These are phyloP conservation scores for Hevea brasiliensis DNA, from an alignment of 345 rosid genomes.

Conservation along the genomic window DNA sequence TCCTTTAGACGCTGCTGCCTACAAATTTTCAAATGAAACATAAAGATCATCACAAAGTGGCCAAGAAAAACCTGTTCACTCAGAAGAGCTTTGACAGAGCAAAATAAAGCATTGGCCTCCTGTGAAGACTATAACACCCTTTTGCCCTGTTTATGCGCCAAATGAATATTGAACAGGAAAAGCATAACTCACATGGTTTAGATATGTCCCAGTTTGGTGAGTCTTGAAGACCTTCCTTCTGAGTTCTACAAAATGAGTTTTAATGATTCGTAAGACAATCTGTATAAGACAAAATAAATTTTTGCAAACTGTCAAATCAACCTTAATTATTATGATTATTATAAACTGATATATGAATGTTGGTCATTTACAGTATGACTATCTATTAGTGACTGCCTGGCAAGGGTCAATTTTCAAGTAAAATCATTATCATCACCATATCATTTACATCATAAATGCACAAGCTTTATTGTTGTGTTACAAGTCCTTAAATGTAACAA, in stretches of 20 bases:
- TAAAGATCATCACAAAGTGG: conserved; percentile 10
- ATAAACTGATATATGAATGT: background rate
- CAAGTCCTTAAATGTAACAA: no score
- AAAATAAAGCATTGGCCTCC: background rate
- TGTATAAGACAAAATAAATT: conserved; percentile 6
- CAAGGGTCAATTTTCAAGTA: background rate
- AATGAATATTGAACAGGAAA: conserved; percentile 5
- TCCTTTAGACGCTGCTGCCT: conserved; percentile 68
- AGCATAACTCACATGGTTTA: conserved; percentile 53
- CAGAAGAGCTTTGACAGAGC: background rate
- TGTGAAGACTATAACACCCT: background rate
- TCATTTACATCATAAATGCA: background rate
- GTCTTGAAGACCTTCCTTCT: conserved; percentile 52
- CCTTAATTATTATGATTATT: no score
- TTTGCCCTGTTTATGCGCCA: conserved; percentile 1
- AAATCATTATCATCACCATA: background rate
- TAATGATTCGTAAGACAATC: conserved; percentile 11
- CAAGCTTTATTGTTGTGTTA: no score
- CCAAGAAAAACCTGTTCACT: background rate
- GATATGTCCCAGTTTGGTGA: conserved; percentile 39
- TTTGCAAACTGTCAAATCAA: background rate
- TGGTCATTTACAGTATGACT: background rate
- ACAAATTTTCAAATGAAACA: conserved; percentile 26
- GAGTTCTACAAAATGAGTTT: conserved; percentile 47
- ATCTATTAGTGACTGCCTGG: background rate